phyloP scores from a whole-genome alignment of 768 basidiomycete species.

The Boletus rex-veris region DNA sequence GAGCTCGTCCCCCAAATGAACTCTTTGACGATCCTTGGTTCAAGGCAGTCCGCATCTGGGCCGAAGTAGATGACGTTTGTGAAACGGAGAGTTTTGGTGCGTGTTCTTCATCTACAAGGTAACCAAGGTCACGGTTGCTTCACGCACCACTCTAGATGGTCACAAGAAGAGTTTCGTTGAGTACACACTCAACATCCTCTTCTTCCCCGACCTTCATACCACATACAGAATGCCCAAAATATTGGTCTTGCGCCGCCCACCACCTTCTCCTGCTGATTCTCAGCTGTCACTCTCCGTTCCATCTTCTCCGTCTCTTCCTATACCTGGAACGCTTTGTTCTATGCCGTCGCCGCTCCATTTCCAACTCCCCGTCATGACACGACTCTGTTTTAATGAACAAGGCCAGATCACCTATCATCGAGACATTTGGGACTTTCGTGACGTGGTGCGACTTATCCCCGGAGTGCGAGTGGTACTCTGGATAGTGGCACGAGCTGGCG shows the following conservation, averaged over 20 bases:
- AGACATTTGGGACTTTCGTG: slow-evolving; percentile 79
- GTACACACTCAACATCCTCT: slow-evolving; percentile 72
- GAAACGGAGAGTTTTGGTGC: slow-evolving; percentile 79
- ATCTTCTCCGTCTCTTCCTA: slow-evolving; percentile 46
- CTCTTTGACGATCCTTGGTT: slow-evolving; percentile 46
- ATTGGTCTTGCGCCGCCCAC: slow-evolving; percentile 33
- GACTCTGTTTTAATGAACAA: slow-evolving; percentile 76
- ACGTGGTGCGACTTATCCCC: slow-evolving; percentile 69
- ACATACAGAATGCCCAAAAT: slow-evolving; percentile 40
- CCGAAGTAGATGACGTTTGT: slow-evolving; percentile 68
- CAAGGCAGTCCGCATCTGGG: slow-evolving; percentile 66
- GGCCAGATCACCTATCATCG: slow-evolving; percentile 78
- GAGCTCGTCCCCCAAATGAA: slow-evolving; percentile 27
- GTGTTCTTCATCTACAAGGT: slow-evolving; percentile 11
- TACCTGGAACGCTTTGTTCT: slow-evolving; percentile 56
- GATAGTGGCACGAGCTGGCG: slow-evolving; percentile 61
- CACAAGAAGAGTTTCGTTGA: slow-evolving; percentile 72
- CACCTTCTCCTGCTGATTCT: slow-evolving; percentile 29
- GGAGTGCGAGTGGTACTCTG: slow-evolving; percentile 66
- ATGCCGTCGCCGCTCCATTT: slow-evolving; percentile 72
- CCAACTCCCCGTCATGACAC: slow-evolving; percentile 66
- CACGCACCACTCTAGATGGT: slow-evolving; percentile 49
- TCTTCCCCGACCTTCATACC: slow-evolving; percentile 69
- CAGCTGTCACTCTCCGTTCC: slow-evolving; percentile 28
- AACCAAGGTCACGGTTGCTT: neutral